Evolutionary conservation across 768 basidiomycete genomes (phyloP), one percentile per base, ranked within the genome.

Genomic region (Mycena rosella): DNA sequence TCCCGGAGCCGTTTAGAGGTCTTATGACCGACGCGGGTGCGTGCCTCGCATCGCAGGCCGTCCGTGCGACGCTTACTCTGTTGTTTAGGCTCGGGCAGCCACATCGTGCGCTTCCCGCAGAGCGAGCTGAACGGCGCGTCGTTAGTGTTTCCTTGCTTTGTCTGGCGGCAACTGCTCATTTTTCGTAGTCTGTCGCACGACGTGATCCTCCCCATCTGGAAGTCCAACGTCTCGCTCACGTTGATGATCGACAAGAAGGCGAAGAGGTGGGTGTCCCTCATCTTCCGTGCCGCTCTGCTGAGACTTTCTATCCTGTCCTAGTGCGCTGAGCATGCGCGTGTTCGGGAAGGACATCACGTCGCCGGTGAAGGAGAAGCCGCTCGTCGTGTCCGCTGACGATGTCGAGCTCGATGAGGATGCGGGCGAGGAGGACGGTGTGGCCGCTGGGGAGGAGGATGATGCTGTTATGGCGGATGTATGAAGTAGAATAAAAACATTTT

Each of bases 171-270:
- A 53, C 44, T 52, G 65, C 22, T 20, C 5, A 22, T 55, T 14
- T 51, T 38, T 40, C 38, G 17, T 40, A 96, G 92, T 7, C 82
- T 95, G 38, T 82, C 86, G n/a, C 89, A 94, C 71, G 91, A 95
- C 57, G 84, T 99, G 27, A 78, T 92, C n/a, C 81, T 98, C n/a
- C 97, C 98, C 0, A 86, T 99, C 57, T 99, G 97, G 98, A 96
- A 94, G 80, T 96, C 95, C 2, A 91, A 91, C 65, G 88, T 90
- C 15, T 97, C 96, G 0, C 76, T 97, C 58, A 89, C 92, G 0
- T 83, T 99, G 64, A 96, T 99, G 95, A 89, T 98, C 60, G 96
- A 99, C 80, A 99, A 99, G 79, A 93, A 93, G 75, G 94, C 96
- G 27, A 99, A 99, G 81, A 95, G 92, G 96, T 95, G 48, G 20